Conservation (phyloP, 768 basidiomycete genomes). For the Tulasnella sp. region DNA sequence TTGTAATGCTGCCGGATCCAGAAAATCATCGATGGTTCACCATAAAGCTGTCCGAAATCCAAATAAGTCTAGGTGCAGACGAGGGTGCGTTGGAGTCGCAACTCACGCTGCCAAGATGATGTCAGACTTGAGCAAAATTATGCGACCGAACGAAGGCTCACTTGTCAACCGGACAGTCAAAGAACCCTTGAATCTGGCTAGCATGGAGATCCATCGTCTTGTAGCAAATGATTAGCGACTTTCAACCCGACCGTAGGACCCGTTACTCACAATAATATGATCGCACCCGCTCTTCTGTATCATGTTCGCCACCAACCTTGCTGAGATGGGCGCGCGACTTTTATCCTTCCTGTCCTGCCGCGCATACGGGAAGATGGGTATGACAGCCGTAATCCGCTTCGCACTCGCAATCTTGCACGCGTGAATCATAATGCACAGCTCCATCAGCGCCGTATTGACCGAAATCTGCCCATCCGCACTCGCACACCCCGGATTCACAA, state of each 20-base stretch:
- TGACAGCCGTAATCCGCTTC: slow-evolving; percentile 93
- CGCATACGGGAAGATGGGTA: slow-evolving; percentile 93
- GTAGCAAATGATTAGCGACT: neutral
- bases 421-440: slow-evolving; percentile 97
- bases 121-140: neutral
- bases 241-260: neutral
- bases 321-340: slow-evolving; percentile 92
- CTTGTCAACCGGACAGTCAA: slow-evolving; percentile 99
- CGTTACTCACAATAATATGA: slow-evolving; percentile 67
- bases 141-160: slow-evolving; percentile 32
- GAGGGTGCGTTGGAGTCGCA: neutral
- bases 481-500: slow-evolving; percentile 85
- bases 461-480: slow-evolving; percentile 28
- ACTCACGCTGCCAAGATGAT: slow-evolving; percentile 12
- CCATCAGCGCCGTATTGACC: slow-evolving; percentile 91
- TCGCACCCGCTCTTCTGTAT: slow-evolving; percentile 85
- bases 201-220: slow-evolving; percentile 99
- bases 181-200: slow-evolving; percentile 98
- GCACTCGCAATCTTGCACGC: slow-evolving; percentile 99
- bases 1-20: slow-evolving; percentile 92
- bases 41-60: slow-evolving; percentile 53
- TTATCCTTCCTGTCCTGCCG: slow-evolving; percentile 99
- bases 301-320: slow-evolving; percentile 98
- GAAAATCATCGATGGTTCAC: slow-evolving; percentile 87
- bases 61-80: slow-evolving; percentile 13